Evolutionary conservation across 2,329 filamentous ascomycete genomes (phyloP).

Genomic region (Pleomassaria siparia): DNA sequence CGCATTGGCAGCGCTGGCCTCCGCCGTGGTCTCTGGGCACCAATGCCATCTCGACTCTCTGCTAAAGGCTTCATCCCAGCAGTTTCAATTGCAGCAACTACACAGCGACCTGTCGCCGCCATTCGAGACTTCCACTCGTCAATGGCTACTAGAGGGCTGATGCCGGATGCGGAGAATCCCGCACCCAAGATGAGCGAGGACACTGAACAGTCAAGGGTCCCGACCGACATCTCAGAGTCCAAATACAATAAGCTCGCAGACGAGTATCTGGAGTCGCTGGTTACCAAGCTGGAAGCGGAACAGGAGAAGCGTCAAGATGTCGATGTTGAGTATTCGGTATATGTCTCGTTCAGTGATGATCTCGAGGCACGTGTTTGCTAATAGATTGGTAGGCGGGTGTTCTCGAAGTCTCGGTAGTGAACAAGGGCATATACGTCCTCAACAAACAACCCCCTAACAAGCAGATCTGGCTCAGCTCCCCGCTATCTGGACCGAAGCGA

Average conservation of each 20-base stretch:
- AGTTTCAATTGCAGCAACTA: conserved; percentile 12
- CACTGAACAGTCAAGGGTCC: conserved; percentile 46
- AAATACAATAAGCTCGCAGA: conserved; percentile 81
- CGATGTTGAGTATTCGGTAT: conserved; percentile 86
- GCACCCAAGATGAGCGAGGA: conserved; percentile 38
- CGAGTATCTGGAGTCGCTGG: conserved; percentile 65
- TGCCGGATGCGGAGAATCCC: conserved; percentile 49
- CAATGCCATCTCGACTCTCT: conserved; percentile 16
- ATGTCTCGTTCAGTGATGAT: conserved; percentile 34
- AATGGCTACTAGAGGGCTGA: conserved; percentile 30
- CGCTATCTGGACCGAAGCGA: conserved; percentile 86
- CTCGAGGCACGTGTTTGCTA: conserved; percentile 8
- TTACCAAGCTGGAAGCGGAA: conserved; percentile 66
- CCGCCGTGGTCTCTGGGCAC: conserved; percentile 24
- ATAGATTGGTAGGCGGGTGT: conserved; percentile 73
- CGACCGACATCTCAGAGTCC: conserved; percentile 66
- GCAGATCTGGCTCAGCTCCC: conserved; percentile 95
- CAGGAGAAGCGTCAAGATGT: conserved; percentile 74
- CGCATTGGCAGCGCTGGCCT: conserved; percentile 21
- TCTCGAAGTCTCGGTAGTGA: conserved; percentile 70
- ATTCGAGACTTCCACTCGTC: conserved; percentile 31
- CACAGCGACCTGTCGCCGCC: conserved; percentile 5
- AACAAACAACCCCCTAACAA: conserved; percentile 99
- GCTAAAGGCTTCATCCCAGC: conserved; percentile 30
- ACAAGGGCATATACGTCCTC: conserved; percentile 81